Percentiles rank a stretch among this genome's conserved stretches.
Evolutionary conservation across 179 eudicot genomes (phyloP).

Genomic region (Beta macrorhiza): DNA sequence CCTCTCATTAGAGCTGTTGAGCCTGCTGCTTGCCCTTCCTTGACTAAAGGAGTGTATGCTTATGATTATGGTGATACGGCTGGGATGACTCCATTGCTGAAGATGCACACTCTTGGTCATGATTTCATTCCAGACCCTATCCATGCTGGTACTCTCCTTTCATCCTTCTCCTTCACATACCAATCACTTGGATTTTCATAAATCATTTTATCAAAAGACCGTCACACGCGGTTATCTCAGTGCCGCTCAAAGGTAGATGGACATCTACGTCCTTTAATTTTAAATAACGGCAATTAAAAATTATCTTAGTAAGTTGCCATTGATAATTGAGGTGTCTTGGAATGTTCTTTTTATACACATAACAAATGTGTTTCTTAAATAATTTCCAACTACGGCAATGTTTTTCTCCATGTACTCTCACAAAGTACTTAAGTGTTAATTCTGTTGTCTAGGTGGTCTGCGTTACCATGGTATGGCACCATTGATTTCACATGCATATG

Average conservation of each 20-base stretch:
- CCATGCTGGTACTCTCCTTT: slow-evolving; percentile 69
- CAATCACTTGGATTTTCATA: not conserved
- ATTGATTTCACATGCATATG: slow-evolving; percentile 85
- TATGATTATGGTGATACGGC: slow-evolving; percentile 98
- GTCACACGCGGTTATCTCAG: not conserved
- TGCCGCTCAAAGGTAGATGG: not conserved
- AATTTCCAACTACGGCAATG: not conserved
- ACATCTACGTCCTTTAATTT: not conserved
- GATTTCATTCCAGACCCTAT: slow-evolving; percentile 96
- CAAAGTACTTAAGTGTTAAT: not conserved
- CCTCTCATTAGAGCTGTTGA: slow-evolving; percentile 91
- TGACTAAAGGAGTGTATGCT: slow-evolving; percentile 85
- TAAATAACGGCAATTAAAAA: not conserved
- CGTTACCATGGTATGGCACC: slow-evolving; percentile 99
- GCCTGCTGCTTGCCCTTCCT: slow-evolving; percentile 91
- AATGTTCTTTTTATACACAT: not conserved
- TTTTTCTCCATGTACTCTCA: not conserved
- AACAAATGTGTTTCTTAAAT: not conserved
- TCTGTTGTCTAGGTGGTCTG: slow-evolving; percentile 62
- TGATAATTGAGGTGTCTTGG: not conserved
- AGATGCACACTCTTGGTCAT: slow-evolving; percentile 99
- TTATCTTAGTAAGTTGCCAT: not conserved
- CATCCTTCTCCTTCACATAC: not conserved
- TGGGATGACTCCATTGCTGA: slow-evolving; percentile 90
- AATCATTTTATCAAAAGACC: not conserved